These are phyloP conservation scores for Sordaria brevicollis DNA, from an alignment of 495 filamentous ascomycete genomes.

Conservation along the genomic window DNA sequence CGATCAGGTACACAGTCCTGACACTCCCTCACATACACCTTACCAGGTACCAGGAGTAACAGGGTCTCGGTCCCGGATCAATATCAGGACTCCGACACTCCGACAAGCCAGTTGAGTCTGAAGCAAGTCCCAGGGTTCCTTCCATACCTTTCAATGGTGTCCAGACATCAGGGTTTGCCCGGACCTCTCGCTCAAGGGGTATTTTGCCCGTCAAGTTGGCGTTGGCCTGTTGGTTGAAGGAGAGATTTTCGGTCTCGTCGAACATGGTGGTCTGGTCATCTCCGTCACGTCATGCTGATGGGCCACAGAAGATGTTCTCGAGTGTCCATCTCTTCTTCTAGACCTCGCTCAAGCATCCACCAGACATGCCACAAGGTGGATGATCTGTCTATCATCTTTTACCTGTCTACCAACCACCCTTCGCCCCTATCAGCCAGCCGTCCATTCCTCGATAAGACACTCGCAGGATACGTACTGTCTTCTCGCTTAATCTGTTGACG, in stretches of 20 bases:
- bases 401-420: neutral
- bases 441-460: too few species aligned
- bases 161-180: neutral
- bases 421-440: neutral
- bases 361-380: neutral
- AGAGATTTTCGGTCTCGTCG: neutral
- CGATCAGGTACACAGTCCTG: neutral
- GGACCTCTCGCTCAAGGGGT: neutral
- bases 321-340: neutral
- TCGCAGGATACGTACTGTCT: too few species aligned
- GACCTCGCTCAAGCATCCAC: neutral
- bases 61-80: neutral
- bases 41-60: neutral
- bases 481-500: too few species aligned
- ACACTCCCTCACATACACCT: too few species aligned
- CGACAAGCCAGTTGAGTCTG: neutral
- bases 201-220: neutral
- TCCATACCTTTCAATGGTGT: neutral
- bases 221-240: neutral
- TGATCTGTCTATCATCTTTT: neutral
- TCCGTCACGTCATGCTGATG: neutral
- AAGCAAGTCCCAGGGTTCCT: neutral
- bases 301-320: neutral
- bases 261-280: neutral
- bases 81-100: neutral